These are phyloP conservation scores for Lanmaoa rubissima DNA, from an alignment of 768 basidiomycete species.

Conservation along the genomic window DNA sequence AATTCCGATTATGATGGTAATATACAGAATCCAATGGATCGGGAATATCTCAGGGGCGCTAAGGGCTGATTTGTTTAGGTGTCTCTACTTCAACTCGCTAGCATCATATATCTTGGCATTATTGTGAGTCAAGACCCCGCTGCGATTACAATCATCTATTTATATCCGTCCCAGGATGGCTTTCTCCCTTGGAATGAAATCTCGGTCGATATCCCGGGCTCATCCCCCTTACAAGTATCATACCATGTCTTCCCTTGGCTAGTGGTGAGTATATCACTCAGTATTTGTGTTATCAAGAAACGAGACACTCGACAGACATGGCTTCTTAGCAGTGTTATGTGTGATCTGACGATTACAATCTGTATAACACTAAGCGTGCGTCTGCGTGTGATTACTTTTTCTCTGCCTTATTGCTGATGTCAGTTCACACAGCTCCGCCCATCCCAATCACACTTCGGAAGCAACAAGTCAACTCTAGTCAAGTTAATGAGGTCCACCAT, in stretches of 20 bases:
- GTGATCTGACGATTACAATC: conserved; percentile 11
- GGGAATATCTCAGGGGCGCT: not conserved
- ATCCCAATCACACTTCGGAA: not conserved
- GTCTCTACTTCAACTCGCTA: not conserved
- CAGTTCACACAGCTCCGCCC: conserved; percentile 6
- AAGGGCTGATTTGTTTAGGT: not conserved
- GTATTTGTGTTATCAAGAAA: no score
- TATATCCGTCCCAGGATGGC: not conserved
- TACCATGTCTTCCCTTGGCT: not conserved
- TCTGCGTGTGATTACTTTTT: not conserved
- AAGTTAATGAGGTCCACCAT: conserved; percentile 13
- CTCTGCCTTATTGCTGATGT: not conserved
- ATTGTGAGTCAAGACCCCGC: not conserved
- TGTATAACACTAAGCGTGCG: conserved; percentile 11
- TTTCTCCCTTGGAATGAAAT: not conserved
- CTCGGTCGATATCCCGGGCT: no score
- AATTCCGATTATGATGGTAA: conserved; percentile 11
- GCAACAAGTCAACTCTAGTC: not conserved
- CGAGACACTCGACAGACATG: conserved; percentile 1
- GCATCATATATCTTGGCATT: not conserved
- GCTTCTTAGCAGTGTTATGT: conserved; percentile 11
- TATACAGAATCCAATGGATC: not conserved
- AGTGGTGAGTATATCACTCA: not conserved
- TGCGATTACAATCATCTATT: not conserved
- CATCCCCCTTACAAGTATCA: no score